Conservation (phyloP, 805 yeast genomes). For the Sugiyamaella americana region DNA sequence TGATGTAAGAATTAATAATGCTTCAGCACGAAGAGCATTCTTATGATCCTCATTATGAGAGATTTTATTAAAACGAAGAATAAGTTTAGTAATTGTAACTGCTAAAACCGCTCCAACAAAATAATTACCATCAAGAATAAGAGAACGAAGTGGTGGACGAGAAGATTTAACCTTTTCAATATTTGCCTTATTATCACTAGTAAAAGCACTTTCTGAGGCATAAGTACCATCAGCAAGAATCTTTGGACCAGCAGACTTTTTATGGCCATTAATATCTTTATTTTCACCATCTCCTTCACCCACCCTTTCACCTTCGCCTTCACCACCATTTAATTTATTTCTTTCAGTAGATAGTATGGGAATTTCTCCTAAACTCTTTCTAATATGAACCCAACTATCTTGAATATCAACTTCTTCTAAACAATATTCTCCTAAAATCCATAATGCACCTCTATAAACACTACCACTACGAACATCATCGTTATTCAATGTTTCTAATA, state of each 20-base stretch:
- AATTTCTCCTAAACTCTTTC: constrained; percentile 80
- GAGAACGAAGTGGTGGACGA: constrained; percentile 69
- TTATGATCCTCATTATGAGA: constrained; percentile 46
- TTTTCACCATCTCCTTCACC: constrained; percentile 18
- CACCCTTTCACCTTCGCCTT: constrained; percentile 34
- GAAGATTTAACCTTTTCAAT: constrained; percentile 34
- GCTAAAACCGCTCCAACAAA: constrained; percentile 85
- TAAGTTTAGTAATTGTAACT: constrained; percentile 81
- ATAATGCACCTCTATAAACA: constrained; percentile 86
- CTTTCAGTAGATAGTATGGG: constrained; percentile 78
- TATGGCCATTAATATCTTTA: constrained; percentile 20
- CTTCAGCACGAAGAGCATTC: constrained; percentile 91
- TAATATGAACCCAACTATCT: constrained; percentile 79
- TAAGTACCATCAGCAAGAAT: constrained; percentile 98
- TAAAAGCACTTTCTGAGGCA: constrained; percentile 86
- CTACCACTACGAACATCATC: constrained; percentile 69
- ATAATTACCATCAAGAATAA: constrained; percentile 81
- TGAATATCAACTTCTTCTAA: constrained; percentile 64
- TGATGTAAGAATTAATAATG: constrained; percentile 85
- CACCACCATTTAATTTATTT: constrained; percentile 37
- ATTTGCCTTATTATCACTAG: constrained; percentile 30
- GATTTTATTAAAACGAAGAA: constrained; percentile 62
- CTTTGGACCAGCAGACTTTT: constrained; percentile 54
- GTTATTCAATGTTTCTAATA: constrained; percentile 51
- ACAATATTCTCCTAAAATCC: constrained; percentile 95